These are phyloP conservation scores for Acorus calamus DNA, from an alignment of 106 monocot species.

Conservation along the genomic window DNA sequence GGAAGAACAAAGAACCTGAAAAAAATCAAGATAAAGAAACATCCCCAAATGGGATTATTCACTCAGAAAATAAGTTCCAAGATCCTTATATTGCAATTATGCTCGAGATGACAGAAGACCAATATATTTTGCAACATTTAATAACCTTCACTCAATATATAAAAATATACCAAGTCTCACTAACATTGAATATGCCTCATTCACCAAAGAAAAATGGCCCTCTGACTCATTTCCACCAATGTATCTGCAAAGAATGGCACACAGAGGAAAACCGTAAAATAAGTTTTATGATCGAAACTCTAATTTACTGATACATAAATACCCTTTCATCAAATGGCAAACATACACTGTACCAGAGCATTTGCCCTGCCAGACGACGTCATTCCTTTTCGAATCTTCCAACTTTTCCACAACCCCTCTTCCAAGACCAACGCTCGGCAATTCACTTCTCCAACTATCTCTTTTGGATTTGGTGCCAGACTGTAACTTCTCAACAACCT, in stretches of 20 bases:
- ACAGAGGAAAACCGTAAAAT: neutral
- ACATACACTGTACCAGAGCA: slow-evolving; percentile 99
- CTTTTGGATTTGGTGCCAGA: slow-evolving; percentile 49
- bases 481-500: slow-evolving; percentile 76
- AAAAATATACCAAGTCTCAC: slow-evolving; percentile 10
- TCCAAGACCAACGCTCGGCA: slow-evolving; percentile 70
- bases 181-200: slow-evolving; percentile 92
- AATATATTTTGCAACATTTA: no score
- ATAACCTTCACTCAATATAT: neutral
- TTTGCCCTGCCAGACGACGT: slow-evolving; percentile 78
- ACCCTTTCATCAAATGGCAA: neutral
- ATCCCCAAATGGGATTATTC: no score
- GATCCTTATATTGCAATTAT: no score
- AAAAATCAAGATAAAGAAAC: no score
- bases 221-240: slow-evolving; percentile 79
- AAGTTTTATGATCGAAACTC: neutral
- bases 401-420: slow-evolving; percentile 46
- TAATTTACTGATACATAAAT: neutral
- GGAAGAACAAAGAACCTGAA: no score
- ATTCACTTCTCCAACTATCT: slow-evolving; percentile 54
- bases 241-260: slow-evolving; percentile 45
- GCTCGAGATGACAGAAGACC: no score
- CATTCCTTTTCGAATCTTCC: slow-evolving; percentile 56
- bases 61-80: no score
- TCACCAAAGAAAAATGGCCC: slow-evolving; percentile 77